Evolutionary conservation across 2,329 filamentous ascomycete genomes (phyloP), one percentile per base, ranked within the genome.

Genomic region (Aspergillus intermedius): DNA sequence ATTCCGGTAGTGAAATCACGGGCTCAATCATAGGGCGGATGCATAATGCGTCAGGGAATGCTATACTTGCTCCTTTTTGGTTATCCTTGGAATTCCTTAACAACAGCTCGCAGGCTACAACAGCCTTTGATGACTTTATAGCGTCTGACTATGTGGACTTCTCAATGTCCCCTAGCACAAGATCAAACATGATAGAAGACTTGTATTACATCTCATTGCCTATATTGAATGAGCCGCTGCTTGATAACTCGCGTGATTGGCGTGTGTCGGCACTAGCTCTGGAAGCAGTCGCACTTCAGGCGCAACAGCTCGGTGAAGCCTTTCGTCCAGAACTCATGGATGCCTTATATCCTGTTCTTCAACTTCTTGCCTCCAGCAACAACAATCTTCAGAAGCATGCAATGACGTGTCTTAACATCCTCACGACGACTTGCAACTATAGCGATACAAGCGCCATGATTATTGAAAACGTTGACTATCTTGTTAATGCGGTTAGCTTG

Each of bases 401-500:
- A 4, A 86, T 96, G 54, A 81, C 83, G 3, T 87, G 87, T 32
- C 76, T 98, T 12, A 93, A 96, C 60, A 81, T 83, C 15, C 75
- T 96, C n/a, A 85, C 91, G 1, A 63, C 69, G 2, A 78, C 85
- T 0, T 96, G 89, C 59, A 82, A 80, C 2, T 98, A 97, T 60
- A 53, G 63, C 0, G 83, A 78, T 58, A 86, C 91, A 4, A 85
- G 86, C 22, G 82, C 87, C 13, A 74, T 98, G 55, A 84, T 98
- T 35, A 80, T 97, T 23, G 83, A 87, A 46, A 98, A 98, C 52
- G 91, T 89, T 13, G 93, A 98, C 67, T 98, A 98, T 65, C 87
- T 98, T 70, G 85, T 97, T 52, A 97, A 97, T 62, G 88, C 93
- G 0, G 82, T 98, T 13, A 88, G 88, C 0, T 71, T 97, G 51